A percentile compares a stretch with the other conserved stretches of the same genome.
Conservation (phyloP, 768 basidiomycete genomes). For the Mrakia hoshinonis region DNA sequence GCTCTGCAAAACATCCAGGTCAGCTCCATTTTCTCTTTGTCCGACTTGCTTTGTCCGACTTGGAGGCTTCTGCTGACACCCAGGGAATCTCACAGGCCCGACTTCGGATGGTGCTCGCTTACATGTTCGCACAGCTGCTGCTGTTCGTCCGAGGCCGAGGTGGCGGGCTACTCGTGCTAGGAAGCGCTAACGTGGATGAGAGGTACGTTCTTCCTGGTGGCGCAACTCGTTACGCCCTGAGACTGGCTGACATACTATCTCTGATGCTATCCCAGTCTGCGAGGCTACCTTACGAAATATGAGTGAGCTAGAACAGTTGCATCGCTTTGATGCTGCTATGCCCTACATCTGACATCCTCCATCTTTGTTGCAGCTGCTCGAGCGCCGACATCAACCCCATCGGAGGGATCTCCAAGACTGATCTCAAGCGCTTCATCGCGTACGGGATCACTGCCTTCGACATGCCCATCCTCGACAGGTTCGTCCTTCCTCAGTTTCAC, state of each 20-base stretch:
- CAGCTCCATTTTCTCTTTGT: conserved; percentile 10
- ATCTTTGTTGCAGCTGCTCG: conserved; percentile 36
- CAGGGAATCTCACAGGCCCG: conserved; percentile 53
- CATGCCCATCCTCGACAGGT: conserved; percentile 74
- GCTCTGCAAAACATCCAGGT: conserved; percentile 97
- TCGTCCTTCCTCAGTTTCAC: conserved; percentile 24
- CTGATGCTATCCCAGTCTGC: conserved; percentile 54
- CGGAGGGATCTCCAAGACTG: conserved; percentile 94
- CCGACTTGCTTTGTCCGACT: neutral
- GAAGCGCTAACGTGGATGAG: conserved; percentile 97
- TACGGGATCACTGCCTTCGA: conserved; percentile 71
- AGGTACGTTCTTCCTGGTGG: conserved; percentile 50
- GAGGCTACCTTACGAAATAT: conserved; percentile 96
- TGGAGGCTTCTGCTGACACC: neutral
- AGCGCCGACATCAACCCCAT: conserved; percentile 96
- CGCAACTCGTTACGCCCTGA: neutral
- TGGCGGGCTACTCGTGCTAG: conserved; percentile 88
- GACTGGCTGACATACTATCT: neutral
- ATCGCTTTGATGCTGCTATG: neutral
- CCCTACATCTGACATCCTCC: conserved; percentile 55
- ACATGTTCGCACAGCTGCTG: conserved; percentile 87
- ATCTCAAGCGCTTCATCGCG: conserved; percentile 88
- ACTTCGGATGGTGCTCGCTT: conserved; percentile 85
- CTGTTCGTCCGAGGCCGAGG: conserved; percentile 78
- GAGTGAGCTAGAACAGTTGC: conserved; percentile 52